phyloP scores from a whole-genome alignment of 805 yeast genomes.

The Wickerhamiella kurtzmanii region DNA sequence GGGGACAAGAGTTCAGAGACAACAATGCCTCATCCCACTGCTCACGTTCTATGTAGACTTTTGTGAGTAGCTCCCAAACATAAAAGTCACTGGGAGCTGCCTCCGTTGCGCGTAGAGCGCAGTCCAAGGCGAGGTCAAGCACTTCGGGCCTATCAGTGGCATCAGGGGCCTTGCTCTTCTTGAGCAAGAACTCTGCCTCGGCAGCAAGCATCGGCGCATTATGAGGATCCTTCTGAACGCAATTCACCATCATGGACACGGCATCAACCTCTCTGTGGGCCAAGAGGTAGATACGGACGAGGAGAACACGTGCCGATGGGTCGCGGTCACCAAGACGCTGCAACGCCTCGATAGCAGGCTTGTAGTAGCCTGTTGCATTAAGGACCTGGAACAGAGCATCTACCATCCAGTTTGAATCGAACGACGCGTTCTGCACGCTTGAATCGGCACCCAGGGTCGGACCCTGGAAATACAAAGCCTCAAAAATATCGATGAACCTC shows the following conservation, averaged over 20 bases:
- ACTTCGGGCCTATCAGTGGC: not conserved
- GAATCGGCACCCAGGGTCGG: constrained; percentile 51
- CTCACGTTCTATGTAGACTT: constrained; percentile 42
- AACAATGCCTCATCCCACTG: constrained; percentile 49
- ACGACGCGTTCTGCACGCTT: constrained; percentile 55
- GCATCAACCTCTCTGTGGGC: constrained; percentile 38
- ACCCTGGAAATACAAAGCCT: constrained; percentile 52
- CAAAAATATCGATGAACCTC: constrained; percentile 51
- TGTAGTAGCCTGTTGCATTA: constrained; percentile 51
- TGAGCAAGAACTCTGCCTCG: constrained; percentile 51
- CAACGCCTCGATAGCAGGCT: constrained; percentile 47
- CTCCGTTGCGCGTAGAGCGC: constrained; percentile 48
- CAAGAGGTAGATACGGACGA: constrained; percentile 30
- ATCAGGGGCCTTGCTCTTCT: constrained; percentile 32
- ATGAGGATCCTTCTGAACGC: constrained; percentile 34
- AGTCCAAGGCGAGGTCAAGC: constrained; percentile 38
- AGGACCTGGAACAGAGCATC: constrained; percentile 58
- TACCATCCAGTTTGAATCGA: constrained; percentile 53
- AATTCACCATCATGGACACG: constrained; percentile 31
- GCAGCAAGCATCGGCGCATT: constrained; percentile 44
- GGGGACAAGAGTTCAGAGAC: constrained; percentile 63
- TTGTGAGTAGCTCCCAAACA: constrained; percentile 54
- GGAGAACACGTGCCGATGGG: constrained; percentile 39
- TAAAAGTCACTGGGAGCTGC: constrained; percentile 66
- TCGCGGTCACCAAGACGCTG: constrained; percentile 38